Conservation (phyloP, 441 rosid genomes). For the Croton laevigatus region DNA sequence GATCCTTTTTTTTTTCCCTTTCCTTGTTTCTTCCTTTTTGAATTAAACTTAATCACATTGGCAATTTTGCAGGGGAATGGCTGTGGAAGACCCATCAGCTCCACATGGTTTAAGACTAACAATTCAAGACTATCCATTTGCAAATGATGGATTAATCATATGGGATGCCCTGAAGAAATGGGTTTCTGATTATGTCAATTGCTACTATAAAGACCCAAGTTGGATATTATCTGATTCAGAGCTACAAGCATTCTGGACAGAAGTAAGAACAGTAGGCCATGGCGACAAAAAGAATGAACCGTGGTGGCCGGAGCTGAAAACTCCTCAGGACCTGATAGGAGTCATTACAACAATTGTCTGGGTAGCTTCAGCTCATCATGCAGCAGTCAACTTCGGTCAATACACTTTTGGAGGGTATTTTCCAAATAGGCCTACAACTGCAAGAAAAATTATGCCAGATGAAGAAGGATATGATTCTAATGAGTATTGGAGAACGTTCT, state of each 20-base stretch:
- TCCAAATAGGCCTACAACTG: constrained; percentile 59
- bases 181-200: constrained; percentile 52
- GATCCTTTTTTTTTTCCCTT: too few relatives aligned
- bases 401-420: constrained; percentile 61
- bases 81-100: constrained; percentile 47
- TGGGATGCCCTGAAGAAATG: constrained; percentile 57
- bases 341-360: constrained; percentile 48
- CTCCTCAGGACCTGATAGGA: constrained; percentile 33
- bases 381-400: constrained; percentile 66
- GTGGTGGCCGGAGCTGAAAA: constrained; percentile 30
- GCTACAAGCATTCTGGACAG: constrained; percentile 53
- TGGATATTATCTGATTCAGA: constrained; percentile 33
- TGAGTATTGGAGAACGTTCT: constrained; percentile 36
- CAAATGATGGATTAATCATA: constrained; percentile 51
- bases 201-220: constrained; percentile 42
- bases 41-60: background rate
- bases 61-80: constrained; percentile 44
- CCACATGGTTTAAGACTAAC: constrained; percentile 52
- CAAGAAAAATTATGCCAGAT: constrained; percentile 53
- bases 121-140: constrained; percentile 61
- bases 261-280: constrained; percentile 45
- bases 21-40: too few relatives aligned
- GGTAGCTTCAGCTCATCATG: constrained; percentile 61
- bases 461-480: constrained; percentile 37
- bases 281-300: constrained; percentile 48